Conservation (phyloP, 371 early-diverging fungal genomes). For the Globomyces sp. region DNA sequence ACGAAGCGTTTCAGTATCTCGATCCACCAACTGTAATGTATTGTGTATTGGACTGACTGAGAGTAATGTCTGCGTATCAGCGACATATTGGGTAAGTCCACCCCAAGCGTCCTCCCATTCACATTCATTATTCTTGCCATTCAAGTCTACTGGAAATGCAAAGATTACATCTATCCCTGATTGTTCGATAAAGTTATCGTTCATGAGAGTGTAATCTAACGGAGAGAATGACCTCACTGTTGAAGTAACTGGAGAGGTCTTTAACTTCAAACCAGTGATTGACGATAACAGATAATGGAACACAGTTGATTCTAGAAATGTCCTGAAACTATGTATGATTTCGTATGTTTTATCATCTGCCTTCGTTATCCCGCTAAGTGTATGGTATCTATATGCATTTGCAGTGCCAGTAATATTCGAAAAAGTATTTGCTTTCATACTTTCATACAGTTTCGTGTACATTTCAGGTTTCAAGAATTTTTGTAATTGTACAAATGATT, state of each 20-base stretch:
- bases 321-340: not conserved
- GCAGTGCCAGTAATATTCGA: not conserved
- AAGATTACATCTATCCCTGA: conserved; percentile 55
- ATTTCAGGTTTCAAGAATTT: conserved; percentile 11
- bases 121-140: not conserved
- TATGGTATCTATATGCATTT: conserved; percentile 1
- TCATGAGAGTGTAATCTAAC: conserved; percentile 59
- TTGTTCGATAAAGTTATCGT: conserved; percentile 57
- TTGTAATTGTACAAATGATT: conserved; percentile 13
- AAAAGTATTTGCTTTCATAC: not conserved
- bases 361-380: not conserved
- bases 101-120: conserved; percentile 51
- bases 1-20: conserved; percentile 52
- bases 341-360: not conserved
- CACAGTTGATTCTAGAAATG: not conserved
- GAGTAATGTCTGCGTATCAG: conserved; percentile 52
- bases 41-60: conserved; percentile 50
- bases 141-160: conserved; percentile 28
- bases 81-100: conserved; percentile 58
- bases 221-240: conserved; percentile 46
- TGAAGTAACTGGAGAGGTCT: not conserved
- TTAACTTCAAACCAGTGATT: not conserved
- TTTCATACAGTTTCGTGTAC: not conserved
- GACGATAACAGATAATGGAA: conserved; percentile 2
- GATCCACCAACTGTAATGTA: conserved; percentile 51